Percentiles rank a stretch among this genome's conserved stretches.
Conservation (phyloP, 352 stramenopile species). For the Globisporangium nodosum region DNA sequence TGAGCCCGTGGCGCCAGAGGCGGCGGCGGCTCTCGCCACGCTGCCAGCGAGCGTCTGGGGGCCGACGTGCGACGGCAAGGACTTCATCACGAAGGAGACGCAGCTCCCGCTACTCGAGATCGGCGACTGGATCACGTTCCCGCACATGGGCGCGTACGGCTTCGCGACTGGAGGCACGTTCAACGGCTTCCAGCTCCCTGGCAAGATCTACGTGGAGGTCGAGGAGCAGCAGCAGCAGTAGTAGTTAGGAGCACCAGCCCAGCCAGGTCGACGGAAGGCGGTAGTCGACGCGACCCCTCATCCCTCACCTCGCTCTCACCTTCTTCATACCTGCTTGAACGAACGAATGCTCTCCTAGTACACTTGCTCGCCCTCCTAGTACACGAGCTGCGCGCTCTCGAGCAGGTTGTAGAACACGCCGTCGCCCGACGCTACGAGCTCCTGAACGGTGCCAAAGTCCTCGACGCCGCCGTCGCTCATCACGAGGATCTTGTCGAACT, state of each 20-base stretch:
- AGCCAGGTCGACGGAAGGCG: neutral
- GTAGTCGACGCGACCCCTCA: neutral
- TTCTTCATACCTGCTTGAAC: neutral
- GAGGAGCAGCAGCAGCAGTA: neutral
- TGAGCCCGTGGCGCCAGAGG: slow-evolving; percentile 1
- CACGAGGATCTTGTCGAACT: slow-evolving; percentile 90
- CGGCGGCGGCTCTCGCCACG: neutral
- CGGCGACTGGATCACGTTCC: slow-evolving; percentile 50
- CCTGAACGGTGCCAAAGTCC: slow-evolving; percentile 36
- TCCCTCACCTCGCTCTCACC: neutral
- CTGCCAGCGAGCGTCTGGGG: slow-evolving; percentile 41
- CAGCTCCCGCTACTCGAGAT: slow-evolving; percentile 32
- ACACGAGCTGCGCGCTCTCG: slow-evolving; percentile 38
- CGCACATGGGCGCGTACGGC: slow-evolving; percentile 49
- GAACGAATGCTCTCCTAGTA: neutral
- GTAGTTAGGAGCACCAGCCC: neutral
- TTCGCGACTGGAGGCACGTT: slow-evolving; percentile 49
- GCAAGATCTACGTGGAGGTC: slow-evolving; percentile 34
- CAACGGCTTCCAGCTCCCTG: slow-evolving; percentile 42
- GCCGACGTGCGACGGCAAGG: slow-evolving; percentile 47
- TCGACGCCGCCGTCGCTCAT: slow-evolving; percentile 61
- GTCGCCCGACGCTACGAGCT: slow-evolving; percentile 27
- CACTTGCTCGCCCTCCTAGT: neutral
- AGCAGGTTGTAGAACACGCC: slow-evolving; percentile 45
- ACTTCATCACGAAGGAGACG: slow-evolving; percentile 34